phyloP scores from a whole-genome alignment of 1,284 basidiomycete genomes.

The Ceratobasidium sp. region DNA sequence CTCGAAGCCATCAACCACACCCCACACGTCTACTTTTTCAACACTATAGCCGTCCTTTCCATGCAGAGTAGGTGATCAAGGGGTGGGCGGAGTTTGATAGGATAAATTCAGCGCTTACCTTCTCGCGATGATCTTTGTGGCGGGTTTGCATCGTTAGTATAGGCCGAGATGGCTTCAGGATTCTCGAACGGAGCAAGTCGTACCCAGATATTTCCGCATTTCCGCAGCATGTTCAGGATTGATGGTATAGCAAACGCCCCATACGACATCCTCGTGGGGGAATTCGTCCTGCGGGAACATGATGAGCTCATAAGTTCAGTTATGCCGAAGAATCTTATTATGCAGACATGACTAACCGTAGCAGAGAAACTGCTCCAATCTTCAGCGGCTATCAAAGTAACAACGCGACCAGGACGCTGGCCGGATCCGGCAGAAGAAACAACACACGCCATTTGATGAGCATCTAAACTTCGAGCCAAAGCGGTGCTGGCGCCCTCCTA shows the following conservation, averaged over 20 bases:
- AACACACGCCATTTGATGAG: conserved; percentile 15
- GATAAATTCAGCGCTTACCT: conserved; percentile 59
- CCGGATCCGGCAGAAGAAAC: conserved; percentile 15
- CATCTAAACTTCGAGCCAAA: conserved; percentile 35
- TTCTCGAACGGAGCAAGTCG: conserved; percentile 41
- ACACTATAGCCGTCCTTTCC: conserved; percentile 78
- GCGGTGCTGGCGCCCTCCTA: conserved; percentile 50
- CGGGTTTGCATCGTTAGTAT: conserved; percentile 33
- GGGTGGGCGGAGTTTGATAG: conserved; percentile 1
- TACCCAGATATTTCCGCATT: conserved; percentile 84
- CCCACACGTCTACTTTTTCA: conserved; percentile 70
- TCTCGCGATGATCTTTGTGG: conserved; percentile 77
- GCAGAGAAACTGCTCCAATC: conserved; percentile 81
- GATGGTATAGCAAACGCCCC: conserved; percentile 88
- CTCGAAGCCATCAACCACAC: conserved; percentile 64
- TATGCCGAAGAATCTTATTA: conserved; percentile 24
- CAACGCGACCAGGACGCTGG: conserved; percentile 83
- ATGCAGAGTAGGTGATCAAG: conserved; percentile 43
- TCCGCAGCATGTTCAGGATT: conserved; percentile 76
- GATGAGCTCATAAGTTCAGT: conserved; percentile 12
- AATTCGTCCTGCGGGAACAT: conserved; percentile 74
- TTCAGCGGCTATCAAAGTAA: conserved; percentile 84
- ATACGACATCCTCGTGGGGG: conserved; percentile 81
- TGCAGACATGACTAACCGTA: conserved; percentile 59
- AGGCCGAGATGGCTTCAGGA: no score